These are phyloP conservation scores for Sequoia sempervirens DNA, from an alignment of 75 land plant genomes.

Conservation along the genomic window DNA sequence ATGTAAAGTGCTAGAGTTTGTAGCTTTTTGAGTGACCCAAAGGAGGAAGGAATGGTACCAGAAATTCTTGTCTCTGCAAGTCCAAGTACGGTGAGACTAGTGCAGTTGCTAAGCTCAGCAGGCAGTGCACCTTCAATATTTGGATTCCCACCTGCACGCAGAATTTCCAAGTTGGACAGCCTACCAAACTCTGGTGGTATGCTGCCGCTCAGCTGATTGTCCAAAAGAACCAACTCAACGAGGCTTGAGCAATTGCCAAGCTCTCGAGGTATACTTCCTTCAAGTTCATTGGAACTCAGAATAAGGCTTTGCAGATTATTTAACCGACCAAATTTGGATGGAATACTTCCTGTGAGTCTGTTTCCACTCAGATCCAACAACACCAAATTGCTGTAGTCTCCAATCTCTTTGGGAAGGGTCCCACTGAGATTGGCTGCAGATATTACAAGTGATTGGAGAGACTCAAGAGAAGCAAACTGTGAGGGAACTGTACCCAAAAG, in stretches of 20 bases:
- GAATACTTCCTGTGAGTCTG: conserved; percentile 38
- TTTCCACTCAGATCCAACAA: conserved; percentile 33
- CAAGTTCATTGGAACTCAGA: conserved; percentile 25
- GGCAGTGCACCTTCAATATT: conserved; percentile 49
- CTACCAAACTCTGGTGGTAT: conserved; percentile 40
- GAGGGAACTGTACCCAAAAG: conserved; percentile 40
- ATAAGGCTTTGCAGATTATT: conserved; percentile 16
- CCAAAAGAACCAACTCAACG: conserved; percentile 20
- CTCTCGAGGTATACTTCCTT: conserved; percentile 27
- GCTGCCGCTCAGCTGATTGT: conserved; percentile 36
- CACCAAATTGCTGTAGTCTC: conserved; percentile 10
- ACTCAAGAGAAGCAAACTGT: conserved; percentile 24
- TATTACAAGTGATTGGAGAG: conserved; percentile 27
- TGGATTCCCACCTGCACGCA: conserved; percentile 48
- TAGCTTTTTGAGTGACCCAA: conserved; percentile 32
- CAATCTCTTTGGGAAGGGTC: conserved; percentile 20
- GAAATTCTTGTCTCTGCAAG: conserved; percentile 48
- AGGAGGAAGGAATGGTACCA: conserved; percentile 40
- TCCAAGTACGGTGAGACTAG: conserved; percentile 35
- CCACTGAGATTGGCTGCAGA: conserved; percentile 42
- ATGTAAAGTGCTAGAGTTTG: conserved; percentile 42
- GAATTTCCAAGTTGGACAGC: conserved; percentile 17
- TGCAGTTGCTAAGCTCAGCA: conserved; percentile 29
- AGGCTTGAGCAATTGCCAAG: conserved; percentile 20
- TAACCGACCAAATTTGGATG: conserved; percentile 22